Base-by-base conservation (phyloP, 345 rosid species). In the Carallia brachiata region DNA sequence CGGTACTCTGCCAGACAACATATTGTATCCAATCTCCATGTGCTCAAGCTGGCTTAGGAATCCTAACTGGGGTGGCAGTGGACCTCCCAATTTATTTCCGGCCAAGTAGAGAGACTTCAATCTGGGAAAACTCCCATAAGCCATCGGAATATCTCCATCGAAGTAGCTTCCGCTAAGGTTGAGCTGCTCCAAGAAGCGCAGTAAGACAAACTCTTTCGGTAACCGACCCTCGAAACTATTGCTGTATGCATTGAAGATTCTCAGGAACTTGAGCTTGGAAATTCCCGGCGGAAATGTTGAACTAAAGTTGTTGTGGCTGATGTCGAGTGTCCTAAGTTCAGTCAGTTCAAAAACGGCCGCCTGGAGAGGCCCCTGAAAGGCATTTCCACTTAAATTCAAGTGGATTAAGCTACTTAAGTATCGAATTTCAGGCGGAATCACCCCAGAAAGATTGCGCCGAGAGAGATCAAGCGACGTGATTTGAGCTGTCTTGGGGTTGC, bases 101-200 rank as follows among this genome's bases (percentile, higher is more conserved):
- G 91, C 91, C 39, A 95, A 76, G 50, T 86, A 30, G 9, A 95
- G 77, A 36, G 75, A 81, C 79, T 71, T 89, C 16, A 95, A 50
- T 65, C 82, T 82, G 1, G 77, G 77, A 54, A 92, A 80, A 53
- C 75, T 84, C 64, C 94, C 92, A 23, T 90, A 95, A 17, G 61
- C 80, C 0, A 68, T 30, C 1, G 99, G 98, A 66, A 95, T 92
- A 64, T 72, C 88, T 47, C 90, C 99, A 60, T 78, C 81, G 61
- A 95, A 95, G 87, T 86, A 95, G 85, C 96, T 92, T 19, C 99
- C 99, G 0, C 98, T 96, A n/a, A 95, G 86, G 78, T 92, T 95
- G 74, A 95, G 91, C 73, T 79, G 80, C 83, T 95, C 94, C 62
- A 95, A 75, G 75, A 66, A 86, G 72, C 74, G 89, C 31, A 92